A percentile compares a stretch with the other conserved stretches of the same genome.
phyloP scores from a whole-genome alignment of 495 filamentous ascomycete genomes.

The Sporormia fimetaria region DNA sequence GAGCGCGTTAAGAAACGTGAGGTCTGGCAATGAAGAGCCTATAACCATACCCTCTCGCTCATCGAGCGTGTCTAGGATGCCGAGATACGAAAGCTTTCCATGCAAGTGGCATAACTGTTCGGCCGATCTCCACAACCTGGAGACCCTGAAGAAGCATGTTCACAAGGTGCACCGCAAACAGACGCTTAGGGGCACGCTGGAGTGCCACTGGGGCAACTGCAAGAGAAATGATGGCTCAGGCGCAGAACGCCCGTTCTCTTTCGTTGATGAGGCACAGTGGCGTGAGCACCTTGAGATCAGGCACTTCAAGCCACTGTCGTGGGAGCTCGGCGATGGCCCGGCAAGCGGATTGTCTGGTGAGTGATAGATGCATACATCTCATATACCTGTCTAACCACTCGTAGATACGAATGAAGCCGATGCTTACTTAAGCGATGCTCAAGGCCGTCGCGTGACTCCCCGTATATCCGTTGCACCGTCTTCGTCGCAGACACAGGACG shows the following conservation, averaged over 20 bases:
- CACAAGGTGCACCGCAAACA: constrained; percentile 41
- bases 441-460: constrained; percentile 32
- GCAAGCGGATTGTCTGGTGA: constrained; percentile 34
- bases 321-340: constrained; percentile 59
- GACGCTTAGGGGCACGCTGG: constrained; percentile 16
- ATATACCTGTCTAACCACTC: constrained; percentile 1
- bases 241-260: constrained; percentile 23
- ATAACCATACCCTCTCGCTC: constrained; percentile 15
- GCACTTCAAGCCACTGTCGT: constrained; percentile 50
- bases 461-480: too few species aligned
- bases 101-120: constrained; percentile 57
- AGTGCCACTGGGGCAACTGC: constrained; percentile 43
- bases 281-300: constrained; percentile 46
- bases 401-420: constrained; percentile 28
- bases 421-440: constrained; percentile 31
- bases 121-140: constrained; percentile 62
- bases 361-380: constrained; percentile 3
- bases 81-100: constrained; percentile 39
- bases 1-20: constrained; percentile 15
- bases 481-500: too few species aligned
- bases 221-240: constrained; percentile 14
- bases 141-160: constrained; percentile 57
- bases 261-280: constrained; percentile 38
- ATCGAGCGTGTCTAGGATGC: constrained; percentile 10
- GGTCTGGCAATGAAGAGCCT: constrained; percentile 2